These are phyloP conservation scores for Fusarium goolgardi DNA, from an alignment of 2,329 filamentous ascomycete species.

Conservation along the genomic window DNA sequence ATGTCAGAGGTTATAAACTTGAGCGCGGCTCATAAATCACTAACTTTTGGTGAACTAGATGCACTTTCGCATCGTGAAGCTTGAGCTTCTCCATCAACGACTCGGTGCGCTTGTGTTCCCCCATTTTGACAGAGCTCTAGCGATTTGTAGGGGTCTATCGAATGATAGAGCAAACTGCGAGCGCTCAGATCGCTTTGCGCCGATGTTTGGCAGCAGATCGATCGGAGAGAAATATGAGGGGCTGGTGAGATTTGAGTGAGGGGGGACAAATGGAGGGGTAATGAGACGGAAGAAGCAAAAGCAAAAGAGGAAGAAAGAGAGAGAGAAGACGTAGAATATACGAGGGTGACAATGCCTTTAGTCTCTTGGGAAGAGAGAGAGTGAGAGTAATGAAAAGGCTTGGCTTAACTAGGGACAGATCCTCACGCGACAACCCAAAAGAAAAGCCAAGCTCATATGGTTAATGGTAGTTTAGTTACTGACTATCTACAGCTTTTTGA, in stretches of 20 bases:
- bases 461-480: neutral
- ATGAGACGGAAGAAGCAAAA: neutral
- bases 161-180: constrained; percentile 6
- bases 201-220: constrained; percentile 12
- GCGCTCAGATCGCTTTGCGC: constrained; percentile 5
- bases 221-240: constrained; percentile 16
- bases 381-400: constrained; percentile 3
- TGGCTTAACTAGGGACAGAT: constrained; percentile 26
- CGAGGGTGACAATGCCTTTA: constrained; percentile 21
- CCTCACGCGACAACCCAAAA: constrained; percentile 32
- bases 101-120: constrained; percentile 38
- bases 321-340: neutral
- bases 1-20: constrained; percentile 8
- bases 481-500: neutral
- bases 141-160: constrained; percentile 10
- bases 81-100: constrained; percentile 61
- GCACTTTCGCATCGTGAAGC: constrained; percentile 68
- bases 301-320: neutral
- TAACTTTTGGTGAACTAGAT: constrained; percentile 69
- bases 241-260: constrained; percentile 22
- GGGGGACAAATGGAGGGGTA: constrained; percentile 30
- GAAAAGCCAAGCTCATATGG: constrained; percentile 11
- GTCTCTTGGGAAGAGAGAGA: neutral
- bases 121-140: constrained; percentile 46
- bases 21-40: constrained; percentile 20